Evolutionary conservation across 805 yeast genomes (phyloP).

Genomic region (Lachancea kluyveri): DNA sequence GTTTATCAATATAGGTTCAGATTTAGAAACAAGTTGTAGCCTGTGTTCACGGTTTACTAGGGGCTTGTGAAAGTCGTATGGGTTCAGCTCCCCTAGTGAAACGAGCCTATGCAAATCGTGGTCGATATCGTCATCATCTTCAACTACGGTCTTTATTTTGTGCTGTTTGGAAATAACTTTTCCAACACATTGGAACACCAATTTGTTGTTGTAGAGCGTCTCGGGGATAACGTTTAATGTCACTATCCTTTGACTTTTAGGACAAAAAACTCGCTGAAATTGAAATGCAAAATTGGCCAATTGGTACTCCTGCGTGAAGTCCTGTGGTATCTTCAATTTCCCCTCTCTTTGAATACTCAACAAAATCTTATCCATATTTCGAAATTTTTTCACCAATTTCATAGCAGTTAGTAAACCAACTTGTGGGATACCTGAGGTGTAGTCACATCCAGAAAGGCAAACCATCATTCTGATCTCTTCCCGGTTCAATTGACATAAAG

Average conservation of each 20-base stretch:
- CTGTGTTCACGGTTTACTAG: conserved; percentile 28
- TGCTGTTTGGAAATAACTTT: conserved; percentile 21
- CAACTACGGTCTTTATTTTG: conserved; percentile 15
- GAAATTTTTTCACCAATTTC: conserved; percentile 44
- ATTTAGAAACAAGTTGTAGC: conserved; percentile 23
- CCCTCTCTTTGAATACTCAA: conserved; percentile 55
- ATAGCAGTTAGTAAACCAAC: conserved; percentile 79
- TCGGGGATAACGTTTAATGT: conserved; percentile 55
- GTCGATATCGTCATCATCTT: conserved; percentile 32
- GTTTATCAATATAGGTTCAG: conserved; percentile 10
- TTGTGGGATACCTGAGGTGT: conserved; percentile 77
- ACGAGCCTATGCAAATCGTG: conserved; percentile 46
- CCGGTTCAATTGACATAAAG: conserved; percentile 43
- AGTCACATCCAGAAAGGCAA: conserved; percentile 93
- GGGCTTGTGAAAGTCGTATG: conserved; percentile 37
- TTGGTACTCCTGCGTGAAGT: conserved; percentile 52
- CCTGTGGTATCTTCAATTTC: conserved; percentile 46
- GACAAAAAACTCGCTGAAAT: conserved; percentile 82
- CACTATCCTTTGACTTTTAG: conserved; percentile 40
- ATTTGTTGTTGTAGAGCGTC: conserved; percentile 22
- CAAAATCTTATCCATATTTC: conserved; percentile 49
- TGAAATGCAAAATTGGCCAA: conserved; percentile 75
- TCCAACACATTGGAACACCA: conserved; percentile 37
- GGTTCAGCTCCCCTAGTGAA: conserved; percentile 64
- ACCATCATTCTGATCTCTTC: conserved; percentile 71